phyloP scores from a whole-genome alignment of 495 filamentous ascomycete species.

The Penicillium crystallinum region DNA sequence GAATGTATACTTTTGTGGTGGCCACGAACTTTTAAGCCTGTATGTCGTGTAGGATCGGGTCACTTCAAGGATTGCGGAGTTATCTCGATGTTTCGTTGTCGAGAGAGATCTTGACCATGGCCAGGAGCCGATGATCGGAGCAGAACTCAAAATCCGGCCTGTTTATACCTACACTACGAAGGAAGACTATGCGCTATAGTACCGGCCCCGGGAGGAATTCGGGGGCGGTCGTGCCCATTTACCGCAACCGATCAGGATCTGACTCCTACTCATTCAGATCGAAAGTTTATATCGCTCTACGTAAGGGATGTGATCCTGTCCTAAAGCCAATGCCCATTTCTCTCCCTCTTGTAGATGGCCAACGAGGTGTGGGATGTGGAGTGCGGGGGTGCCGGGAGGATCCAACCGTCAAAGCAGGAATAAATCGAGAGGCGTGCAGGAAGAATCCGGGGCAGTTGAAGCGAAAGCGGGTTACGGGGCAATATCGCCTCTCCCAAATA shows the following conservation, averaged over 20 bases:
- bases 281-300: neutral
- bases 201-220: neutral
- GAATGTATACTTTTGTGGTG: neutral
- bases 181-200: neutral
- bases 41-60: too few species aligned
- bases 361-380: conserved; percentile 4
- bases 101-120: neutral
- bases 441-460: conserved; percentile 1
- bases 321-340: neutral
- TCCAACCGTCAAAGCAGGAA: neutral
- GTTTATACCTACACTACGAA: neutral
- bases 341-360: neutral
- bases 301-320: neutral
- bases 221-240: neutral
- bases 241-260: neutral
- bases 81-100: too few species aligned
- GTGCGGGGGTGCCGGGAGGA: conserved; percentile 7
- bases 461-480: neutral
- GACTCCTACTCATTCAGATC: neutral
- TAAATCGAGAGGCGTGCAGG: neutral
- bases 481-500: neutral
- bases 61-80: neutral
- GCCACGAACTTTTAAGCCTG: neutral
- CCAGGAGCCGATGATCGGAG: conserved; percentile 2
- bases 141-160: neutral